Evolutionary conservation across 257 asterid genomes (phyloP).

Genomic region (Przewalskia tangutica): DNA sequence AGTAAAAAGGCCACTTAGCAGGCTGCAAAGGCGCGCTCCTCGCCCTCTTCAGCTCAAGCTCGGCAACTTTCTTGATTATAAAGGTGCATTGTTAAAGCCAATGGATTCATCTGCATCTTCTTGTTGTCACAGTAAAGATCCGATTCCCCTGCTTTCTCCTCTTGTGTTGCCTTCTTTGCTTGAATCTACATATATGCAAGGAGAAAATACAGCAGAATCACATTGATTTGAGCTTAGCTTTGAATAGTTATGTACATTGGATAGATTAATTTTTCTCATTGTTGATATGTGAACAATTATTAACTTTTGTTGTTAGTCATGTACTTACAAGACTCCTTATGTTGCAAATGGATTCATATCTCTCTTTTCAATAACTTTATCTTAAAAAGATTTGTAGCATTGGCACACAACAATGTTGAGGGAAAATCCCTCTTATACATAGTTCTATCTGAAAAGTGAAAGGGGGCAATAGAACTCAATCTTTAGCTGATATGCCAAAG

Average conservation of each 20-base stretch:
- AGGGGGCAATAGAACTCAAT: too few species aligned
- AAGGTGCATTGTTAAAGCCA: constrained; percentile 2
- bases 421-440: neutral
- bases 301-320: neutral
- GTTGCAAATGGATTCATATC: neutral
- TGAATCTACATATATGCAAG: constrained; percentile 21
- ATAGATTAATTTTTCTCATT: neutral
- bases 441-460: too few species aligned
- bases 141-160: constrained; percentile 51
- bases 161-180: constrained; percentile 45
- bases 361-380: too few species aligned
- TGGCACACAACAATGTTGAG: neutral
- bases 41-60: constrained; percentile 19
- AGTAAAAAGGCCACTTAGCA: constrained; percentile 6
- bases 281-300: neutral
- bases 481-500: too few species aligned
- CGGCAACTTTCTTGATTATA: constrained; percentile 3
- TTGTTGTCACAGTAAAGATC: constrained; percentile 34
- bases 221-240: constrained; percentile 4
- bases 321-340: neutral
- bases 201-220: constrained; percentile 11
- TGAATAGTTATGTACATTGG: neutral
- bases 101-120: constrained; percentile 7
- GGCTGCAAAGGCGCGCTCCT: constrained; percentile 23
- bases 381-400: neutral